Percentiles rank a stretch among this genome's conserved stretches.
Evolutionary conservation across 257 asterid genomes (phyloP).

Genomic region (Solanum verrucosum): DNA sequence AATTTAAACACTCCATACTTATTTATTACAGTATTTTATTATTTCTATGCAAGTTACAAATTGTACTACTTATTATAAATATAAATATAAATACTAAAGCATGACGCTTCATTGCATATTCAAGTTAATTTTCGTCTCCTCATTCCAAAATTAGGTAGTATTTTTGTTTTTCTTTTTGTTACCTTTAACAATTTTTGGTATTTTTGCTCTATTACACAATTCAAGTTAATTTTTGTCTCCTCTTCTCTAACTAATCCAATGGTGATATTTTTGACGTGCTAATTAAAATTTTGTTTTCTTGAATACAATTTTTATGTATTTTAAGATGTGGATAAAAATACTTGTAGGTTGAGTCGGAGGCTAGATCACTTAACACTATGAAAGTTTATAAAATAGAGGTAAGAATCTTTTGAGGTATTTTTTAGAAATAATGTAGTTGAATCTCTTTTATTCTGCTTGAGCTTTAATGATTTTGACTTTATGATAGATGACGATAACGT

Average conservation of each 20-base stretch:
- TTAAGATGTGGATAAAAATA: background rate
- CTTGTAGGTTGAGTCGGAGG: background rate
- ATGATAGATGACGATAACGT: background rate
- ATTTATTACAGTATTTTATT: no score
- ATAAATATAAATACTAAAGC: no score
- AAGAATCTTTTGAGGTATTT: background rate
- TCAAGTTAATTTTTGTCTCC: no score
- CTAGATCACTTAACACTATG: background rate
- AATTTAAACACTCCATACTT: no score
- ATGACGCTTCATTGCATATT: no score
- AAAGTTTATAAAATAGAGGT: background rate
- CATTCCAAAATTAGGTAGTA: background rate
- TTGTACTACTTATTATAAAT: no score
- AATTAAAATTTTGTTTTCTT: background rate
- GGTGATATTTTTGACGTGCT: no score
- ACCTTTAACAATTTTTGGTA: no score
- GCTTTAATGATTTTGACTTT: no score
- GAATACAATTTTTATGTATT: background rate
- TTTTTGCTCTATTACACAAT: no score
- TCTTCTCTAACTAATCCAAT: background rate
- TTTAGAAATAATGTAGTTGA: no score
- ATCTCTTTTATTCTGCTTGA: background rate
- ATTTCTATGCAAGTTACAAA: no score
- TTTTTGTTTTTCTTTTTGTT: background rate
- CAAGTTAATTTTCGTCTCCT: background rate